Percentiles rank a stretch among this genome's conserved stretches.
These are phyloP conservation scores for Hypericum androsaemum DNA, from an alignment of 345 rosid species.

Conservation along the genomic window DNA sequence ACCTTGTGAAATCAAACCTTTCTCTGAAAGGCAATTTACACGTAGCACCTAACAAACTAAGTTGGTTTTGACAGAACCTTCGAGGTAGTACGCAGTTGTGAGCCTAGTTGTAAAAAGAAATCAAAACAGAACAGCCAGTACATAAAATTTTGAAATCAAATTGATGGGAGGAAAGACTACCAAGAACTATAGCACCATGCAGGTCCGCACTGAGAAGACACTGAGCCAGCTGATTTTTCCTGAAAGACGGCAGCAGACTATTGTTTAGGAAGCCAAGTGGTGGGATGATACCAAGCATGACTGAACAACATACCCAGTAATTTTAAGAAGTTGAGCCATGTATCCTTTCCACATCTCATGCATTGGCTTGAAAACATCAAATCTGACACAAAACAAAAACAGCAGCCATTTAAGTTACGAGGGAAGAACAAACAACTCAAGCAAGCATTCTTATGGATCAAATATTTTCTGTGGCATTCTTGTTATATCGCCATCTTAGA, in stretches of 20 bases:
- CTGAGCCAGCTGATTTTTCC: slow-evolving; percentile 16
- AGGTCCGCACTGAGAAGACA: slow-evolving; percentile 21
- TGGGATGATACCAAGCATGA: not conserved
- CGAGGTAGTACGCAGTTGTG: too few species aligned
- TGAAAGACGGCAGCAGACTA: slow-evolving; percentile 7
- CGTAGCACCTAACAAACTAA: too few species aligned
- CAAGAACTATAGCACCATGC: slow-evolving; percentile 21
- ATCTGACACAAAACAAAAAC: slow-evolving; percentile 30
- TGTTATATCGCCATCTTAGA: too few species aligned
- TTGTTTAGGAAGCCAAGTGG: not conserved
- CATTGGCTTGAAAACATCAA: slow-evolving; percentile 50
- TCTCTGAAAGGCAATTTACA: too few species aligned
- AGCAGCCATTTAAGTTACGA: not conserved
- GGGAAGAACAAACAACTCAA: not conserved
- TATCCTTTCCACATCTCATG: slow-evolving; percentile 69
- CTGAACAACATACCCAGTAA: slow-evolving; percentile 34
- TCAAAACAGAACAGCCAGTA: too few species aligned
- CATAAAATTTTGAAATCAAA: not conserved
- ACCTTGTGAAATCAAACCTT: too few species aligned
- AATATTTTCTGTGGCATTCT: not conserved
- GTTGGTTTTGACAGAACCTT: too few species aligned
- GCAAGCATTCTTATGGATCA: not conserved
- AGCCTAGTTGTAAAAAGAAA: too few species aligned
- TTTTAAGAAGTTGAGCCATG: slow-evolving; percentile 42
- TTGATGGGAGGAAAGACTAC: not conserved